Evolutionary conservation across 306 rosid genomes (phyloP), one percentile per base, ranked within the genome.

Genomic region (Alnus rubra): DNA sequence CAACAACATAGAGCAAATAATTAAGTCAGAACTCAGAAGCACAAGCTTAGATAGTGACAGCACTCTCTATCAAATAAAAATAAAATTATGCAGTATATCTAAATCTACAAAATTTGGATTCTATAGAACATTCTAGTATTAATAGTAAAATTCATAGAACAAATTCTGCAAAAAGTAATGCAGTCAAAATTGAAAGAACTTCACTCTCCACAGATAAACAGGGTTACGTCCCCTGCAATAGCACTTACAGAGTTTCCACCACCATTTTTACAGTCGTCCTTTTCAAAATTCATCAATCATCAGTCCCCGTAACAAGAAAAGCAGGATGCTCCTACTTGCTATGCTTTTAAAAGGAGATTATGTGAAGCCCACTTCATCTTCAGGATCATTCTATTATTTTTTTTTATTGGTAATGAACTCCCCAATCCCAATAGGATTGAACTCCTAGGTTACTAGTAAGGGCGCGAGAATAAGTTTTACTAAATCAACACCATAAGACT

Each of bases 241-340:
- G 30, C 72, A 39, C 13, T 8, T 64, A 12, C 18, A 18, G 30
- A 67, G 72, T 42, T 67, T 67, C 72, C 14, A 67, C 7, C 72
- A 39, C 51, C 31, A 16, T 39, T 9, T 16, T 39, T 39, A 44
- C 42, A 16, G 12, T 0, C 42, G 13, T 18, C 72, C 51, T 16
- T 37, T 39, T 3, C 23, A 67, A 67, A 47, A 67, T 16, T 67
- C 72, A 67, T 67, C 31, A 37, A 10, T 67, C 72, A 67, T 67
- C 50, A 37, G 28, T 42, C 28, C 72, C 51, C 65, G 5, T n/a
- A 42, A 39, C n/a, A n/a, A n/a, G n/a, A n/a, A 39, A 67, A 67
- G 23, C 10, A 42, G 48, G 72, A 63, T 31, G 19, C 68, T 31
- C 44, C 69, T 60, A 60, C 33, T 10, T 60, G 7, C 23, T 42